Conservation (phyloP, 2,329 filamentous ascomycete genomes). For the Torrubiella hemipterigena region DNA sequence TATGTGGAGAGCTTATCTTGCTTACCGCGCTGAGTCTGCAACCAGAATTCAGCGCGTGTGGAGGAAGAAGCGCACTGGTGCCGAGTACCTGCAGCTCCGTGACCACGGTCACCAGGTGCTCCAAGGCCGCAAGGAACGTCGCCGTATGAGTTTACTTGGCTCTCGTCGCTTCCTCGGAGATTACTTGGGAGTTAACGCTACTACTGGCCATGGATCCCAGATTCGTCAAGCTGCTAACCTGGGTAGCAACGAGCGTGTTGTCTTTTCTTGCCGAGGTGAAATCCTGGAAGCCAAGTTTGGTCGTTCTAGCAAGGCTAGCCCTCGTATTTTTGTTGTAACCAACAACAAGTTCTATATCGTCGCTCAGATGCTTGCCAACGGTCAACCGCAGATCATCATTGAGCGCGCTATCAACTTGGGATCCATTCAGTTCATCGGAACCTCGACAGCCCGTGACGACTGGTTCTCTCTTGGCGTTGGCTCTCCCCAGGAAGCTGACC, state of each 20-base stretch:
- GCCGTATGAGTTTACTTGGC: constrained; percentile 81
- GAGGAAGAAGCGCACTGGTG: constrained; percentile 83
- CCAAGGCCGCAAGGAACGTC: constrained; percentile 76
- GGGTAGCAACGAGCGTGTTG: constrained; percentile 56
- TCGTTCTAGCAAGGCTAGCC: constrained; percentile 85
- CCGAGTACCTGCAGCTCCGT: constrained; percentile 77
- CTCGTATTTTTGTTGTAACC: constrained; percentile 74
- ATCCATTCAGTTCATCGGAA: constrained; percentile 76
- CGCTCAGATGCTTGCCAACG: constrained; percentile 70
- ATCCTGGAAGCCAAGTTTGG: constrained; percentile 89
- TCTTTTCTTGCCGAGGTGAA: constrained; percentile 90
- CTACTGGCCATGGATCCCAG: constrained; percentile 66
- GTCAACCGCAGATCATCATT: constrained; percentile 66
- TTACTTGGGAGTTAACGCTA: constrained; percentile 80
- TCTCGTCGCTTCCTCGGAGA: constrained; percentile 90
- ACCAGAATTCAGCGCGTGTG: constrained; percentile 92
- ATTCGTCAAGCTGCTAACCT: constrained; percentile 67
- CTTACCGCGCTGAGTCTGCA: constrained; percentile 84
- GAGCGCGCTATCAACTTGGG: constrained; percentile 76
- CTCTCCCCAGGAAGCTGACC: constrained; percentile 85
- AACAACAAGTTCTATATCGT: constrained; percentile 82
- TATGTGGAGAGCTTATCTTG: constrained; percentile 91
- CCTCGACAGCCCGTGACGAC: constrained; percentile 77
- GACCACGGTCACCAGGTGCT: constrained; percentile 80
- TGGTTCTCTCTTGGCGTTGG: constrained; percentile 92